Evolutionary conservation across 2,329 filamentous ascomycete species (phyloP).

Genomic region (Fusarium haematococcum): DNA sequence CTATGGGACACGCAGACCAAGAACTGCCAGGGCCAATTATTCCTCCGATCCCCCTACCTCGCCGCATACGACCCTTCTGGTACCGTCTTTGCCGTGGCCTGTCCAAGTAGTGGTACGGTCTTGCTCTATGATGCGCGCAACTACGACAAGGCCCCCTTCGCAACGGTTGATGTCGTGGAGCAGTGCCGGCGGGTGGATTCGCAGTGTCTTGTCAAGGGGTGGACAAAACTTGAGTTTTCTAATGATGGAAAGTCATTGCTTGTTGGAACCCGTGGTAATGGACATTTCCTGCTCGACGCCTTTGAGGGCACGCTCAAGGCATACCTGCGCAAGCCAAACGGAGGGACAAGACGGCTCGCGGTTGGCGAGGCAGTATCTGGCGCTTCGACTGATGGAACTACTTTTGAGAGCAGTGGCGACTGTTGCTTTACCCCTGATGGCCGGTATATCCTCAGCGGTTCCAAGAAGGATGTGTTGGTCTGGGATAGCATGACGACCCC

Average conservation of each 20-base stretch:
- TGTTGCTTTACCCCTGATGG: slow-evolving; percentile 92
- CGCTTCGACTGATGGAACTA: slow-evolving; percentile 50
- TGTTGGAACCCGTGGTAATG: slow-evolving; percentile 83
- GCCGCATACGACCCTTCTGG: slow-evolving; percentile 93
- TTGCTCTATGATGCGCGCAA: slow-evolving; percentile 94
- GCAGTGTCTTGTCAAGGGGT: slow-evolving; percentile 74
- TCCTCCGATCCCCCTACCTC: slow-evolving; percentile 84
- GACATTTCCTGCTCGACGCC: slow-evolving; percentile 93
- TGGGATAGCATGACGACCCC: slow-evolving; percentile 81
- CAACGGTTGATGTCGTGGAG: slow-evolving; percentile 82
- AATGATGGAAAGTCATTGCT: slow-evolving; percentile 94
- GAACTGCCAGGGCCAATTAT: slow-evolving; percentile 82
- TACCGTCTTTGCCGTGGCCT: slow-evolving; percentile 90
- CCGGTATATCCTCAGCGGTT: slow-evolving; percentile 87
- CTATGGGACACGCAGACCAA: slow-evolving; percentile 90
- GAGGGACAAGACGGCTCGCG: slow-evolving; percentile 63
- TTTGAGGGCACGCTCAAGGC: slow-evolving; percentile 86
- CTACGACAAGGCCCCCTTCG: slow-evolving; percentile 91
- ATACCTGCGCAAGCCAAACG: slow-evolving; percentile 72
- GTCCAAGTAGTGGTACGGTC: slow-evolving; percentile 80
- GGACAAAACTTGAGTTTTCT: slow-evolving; percentile 94
- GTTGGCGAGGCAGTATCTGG: slow-evolving; percentile 61
- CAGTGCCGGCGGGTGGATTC: slow-evolving; percentile 60
- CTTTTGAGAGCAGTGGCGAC: slow-evolving; percentile 75
- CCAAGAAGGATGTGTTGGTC: slow-evolving; percentile 77